phyloP scores from a whole-genome alignment of 345 rosid species.

The Lepidium didymum region DNA sequence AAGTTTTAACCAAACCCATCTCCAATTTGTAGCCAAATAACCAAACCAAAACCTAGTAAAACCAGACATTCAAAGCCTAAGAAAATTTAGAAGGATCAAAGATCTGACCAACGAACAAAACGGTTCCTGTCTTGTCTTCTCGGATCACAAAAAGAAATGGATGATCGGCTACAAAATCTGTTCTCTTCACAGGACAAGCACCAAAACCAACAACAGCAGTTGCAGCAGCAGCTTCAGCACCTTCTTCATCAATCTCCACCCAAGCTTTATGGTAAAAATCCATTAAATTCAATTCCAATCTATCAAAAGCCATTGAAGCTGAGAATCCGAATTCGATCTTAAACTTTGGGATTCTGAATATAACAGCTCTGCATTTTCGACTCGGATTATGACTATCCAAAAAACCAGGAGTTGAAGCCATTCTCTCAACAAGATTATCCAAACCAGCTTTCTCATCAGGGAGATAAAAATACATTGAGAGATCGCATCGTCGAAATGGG shows the following conservation, averaged over 20 bases:
- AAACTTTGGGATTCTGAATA: conserved; percentile 6
- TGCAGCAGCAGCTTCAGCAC: conserved; percentile 7
- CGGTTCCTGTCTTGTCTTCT: background rate
- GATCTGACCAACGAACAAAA: conserved; percentile 11
- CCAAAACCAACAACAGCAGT: background rate
- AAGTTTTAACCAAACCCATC: too few species aligned
- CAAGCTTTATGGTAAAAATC: background rate
- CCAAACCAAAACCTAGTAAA: too few species aligned
- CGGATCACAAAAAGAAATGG: conserved; percentile 17
- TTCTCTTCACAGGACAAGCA: background rate
- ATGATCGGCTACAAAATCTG: conserved; percentile 14
- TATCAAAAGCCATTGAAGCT: background rate
- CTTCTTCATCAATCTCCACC: conserved; percentile 5
- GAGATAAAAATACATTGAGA: conserved; percentile 2
- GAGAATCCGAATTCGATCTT: conserved; percentile 12
- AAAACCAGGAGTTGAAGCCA: background rate
- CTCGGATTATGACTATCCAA: conserved; percentile 7
- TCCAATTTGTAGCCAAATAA: too few species aligned
- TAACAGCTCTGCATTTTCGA: background rate
- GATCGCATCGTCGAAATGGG: background rate
- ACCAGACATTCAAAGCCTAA: too few species aligned
- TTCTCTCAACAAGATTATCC: background rate
- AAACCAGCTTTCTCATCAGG: background rate
- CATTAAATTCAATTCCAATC: background rate
- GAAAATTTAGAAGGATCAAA: background rate